phyloP scores from a whole-genome alignment of 331 rosid species.

The Malus hybrid region DNA sequence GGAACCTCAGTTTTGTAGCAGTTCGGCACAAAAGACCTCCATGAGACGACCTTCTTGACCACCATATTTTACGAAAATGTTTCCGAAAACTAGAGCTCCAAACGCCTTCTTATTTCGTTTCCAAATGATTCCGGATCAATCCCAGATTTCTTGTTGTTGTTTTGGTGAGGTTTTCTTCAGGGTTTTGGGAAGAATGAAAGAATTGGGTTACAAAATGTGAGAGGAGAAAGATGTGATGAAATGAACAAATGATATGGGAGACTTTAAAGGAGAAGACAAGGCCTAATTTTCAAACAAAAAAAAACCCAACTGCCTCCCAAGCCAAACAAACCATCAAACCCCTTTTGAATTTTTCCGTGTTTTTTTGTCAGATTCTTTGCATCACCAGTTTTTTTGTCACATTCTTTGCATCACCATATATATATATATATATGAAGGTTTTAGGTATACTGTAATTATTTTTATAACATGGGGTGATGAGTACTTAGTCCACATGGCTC shows the following conservation, averaged over 20 bases:
- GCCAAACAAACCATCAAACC: conserved; percentile 5
- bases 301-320: conserved; percentile 21
- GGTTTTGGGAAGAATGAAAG: conserved; percentile 1
- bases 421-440: neutral
- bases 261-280: conserved; percentile 6
- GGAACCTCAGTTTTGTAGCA: conserved; percentile 42
- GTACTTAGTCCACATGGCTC: conserved; percentile 33
- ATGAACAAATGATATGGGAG: conserved; percentile 5
- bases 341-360: conserved; percentile 2
- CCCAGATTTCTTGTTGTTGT: neutral
- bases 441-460: neutral
- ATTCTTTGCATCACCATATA: neutral
- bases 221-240: neutral
- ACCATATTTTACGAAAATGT: conserved; percentile 1
- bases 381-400: neutral
- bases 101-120: too few relatives aligned
- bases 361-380: neutral
- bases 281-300: conserved; percentile 29
- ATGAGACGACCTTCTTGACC: conserved; percentile 36
- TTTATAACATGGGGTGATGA: conserved; percentile 1
- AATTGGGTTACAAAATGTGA: neutral
- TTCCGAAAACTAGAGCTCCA: neutral
- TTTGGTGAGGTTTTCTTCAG: neutral
- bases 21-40: conserved; percentile 43
- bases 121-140: too few relatives aligned